Percentiles rank a stretch among this genome's conserved stretches.
Evolutionary conservation across 176 grass and related monocot genomes (phyloP).

Genomic region (Aegilops umbellulata): DNA sequence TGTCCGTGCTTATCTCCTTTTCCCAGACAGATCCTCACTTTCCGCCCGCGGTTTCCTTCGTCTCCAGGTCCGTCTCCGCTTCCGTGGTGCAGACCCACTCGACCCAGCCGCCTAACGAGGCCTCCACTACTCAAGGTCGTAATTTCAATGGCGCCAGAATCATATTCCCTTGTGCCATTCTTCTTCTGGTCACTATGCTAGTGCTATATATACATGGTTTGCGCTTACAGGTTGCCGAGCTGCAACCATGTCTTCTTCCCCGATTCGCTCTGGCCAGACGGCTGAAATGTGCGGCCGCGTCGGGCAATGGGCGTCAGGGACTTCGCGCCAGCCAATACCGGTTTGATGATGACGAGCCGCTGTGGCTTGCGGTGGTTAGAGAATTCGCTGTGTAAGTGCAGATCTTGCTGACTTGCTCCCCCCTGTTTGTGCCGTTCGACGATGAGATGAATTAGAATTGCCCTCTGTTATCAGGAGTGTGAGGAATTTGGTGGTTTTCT

Average conservation of each 20-base stretch:
- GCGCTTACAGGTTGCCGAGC: conserved; percentile 17
- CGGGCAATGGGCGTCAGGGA: conserved; percentile 7
- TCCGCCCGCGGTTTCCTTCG: neutral
- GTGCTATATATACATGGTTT: neutral
- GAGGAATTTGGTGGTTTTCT: conserved; percentile 59
- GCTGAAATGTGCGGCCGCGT: neutral
- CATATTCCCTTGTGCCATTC: neutral
- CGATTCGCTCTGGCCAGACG: neutral
- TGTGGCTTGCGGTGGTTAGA: conserved; percentile 39
- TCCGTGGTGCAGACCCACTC: neutral
- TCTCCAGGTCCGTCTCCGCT: neutral
- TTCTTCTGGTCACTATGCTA: neutral
- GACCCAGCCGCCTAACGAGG: neutral
- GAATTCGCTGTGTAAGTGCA: conserved; percentile 31
- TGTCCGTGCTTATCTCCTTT: neutral
- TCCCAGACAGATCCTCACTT: neutral
- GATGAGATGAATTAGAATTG: neutral
- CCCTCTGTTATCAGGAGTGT: conserved; percentile 48
- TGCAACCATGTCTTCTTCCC: neutral
- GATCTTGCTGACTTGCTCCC: neutral
- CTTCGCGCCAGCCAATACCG: conserved; percentile 18
- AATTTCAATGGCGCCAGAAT: neutral
- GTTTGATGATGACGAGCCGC: conserved; percentile 35
- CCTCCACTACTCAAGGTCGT: conserved; percentile 24
- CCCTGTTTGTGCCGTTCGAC: neutral